phyloP scores from a whole-genome alignment of 805 yeast species.

The Crinitomyces ghanaensis region DNA sequence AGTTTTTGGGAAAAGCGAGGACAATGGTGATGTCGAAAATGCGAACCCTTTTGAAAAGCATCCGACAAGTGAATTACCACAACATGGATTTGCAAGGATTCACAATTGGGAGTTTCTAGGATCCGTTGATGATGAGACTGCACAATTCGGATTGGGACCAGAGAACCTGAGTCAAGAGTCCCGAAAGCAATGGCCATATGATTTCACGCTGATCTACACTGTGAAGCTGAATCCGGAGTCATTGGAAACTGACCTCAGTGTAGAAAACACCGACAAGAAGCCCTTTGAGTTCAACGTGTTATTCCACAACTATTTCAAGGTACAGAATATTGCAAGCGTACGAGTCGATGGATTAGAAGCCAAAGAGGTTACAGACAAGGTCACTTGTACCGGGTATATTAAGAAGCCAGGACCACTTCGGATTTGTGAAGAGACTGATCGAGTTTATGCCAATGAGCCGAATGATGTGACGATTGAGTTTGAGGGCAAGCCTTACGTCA shows the following conservation, averaged over 20 bases:
- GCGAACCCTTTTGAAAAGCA: too few species aligned
- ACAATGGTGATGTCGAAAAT: too few species aligned
- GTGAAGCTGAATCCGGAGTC: constrained; percentile 45
- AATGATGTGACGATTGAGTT: constrained; percentile 53
- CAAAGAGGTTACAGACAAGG: constrained; percentile 62
- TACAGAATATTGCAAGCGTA: constrained; percentile 67
- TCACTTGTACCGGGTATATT: constrained; percentile 38
- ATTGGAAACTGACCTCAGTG: constrained; percentile 60
- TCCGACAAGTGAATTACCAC: constrained; percentile 59
- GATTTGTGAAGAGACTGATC: constrained; percentile 55
- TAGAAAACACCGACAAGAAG: constrained; percentile 55
- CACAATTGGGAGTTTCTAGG: constrained; percentile 92
- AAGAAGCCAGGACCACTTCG: constrained; percentile 22
- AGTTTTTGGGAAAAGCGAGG: constrained; percentile 48
- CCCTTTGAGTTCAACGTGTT: constrained; percentile 83
- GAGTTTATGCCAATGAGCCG: constrained; percentile 51
- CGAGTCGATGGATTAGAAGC: constrained; percentile 72
- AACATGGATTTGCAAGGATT: constrained; percentile 93
- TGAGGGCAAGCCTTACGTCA: constrained; percentile 58
- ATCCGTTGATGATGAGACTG: constrained; percentile 55
- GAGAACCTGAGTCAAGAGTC: constrained; percentile 61
- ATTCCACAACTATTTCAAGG: constrained; percentile 78
- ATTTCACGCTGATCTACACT: constrained; percentile 68
- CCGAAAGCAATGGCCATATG: constrained; percentile 49
- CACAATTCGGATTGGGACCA: constrained; percentile 85